Percentiles rank a stretch among this genome's conserved stretches.
Evolutionary conservation across 208 protist genomes (phyloP).

Genomic region (Histomonas meleagridis): DNA sequence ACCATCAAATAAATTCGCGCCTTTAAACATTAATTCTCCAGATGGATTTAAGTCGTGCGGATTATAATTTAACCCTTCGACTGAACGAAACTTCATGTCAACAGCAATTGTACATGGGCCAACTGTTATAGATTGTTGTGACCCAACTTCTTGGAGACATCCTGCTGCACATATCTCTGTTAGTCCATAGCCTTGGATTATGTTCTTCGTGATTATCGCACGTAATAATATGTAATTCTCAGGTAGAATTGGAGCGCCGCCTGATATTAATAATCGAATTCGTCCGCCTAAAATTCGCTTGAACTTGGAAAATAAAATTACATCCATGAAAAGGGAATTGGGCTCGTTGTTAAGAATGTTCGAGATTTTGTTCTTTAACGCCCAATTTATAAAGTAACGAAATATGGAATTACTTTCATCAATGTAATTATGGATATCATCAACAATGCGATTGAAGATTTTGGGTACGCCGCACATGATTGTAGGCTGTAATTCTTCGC

Average conservation of each 20-base stretch:
- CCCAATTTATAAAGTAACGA: neutral
- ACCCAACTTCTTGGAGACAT: neutral
- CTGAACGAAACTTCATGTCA: neutral
- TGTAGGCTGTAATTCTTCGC: constrained; percentile 56
- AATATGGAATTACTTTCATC: neutral
- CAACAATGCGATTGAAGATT: constrained; percentile 57
- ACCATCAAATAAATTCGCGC: neutral
- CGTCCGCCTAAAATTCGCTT: constrained; percentile 47
- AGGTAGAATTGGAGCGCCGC: constrained; percentile 58
- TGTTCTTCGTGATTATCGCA: constrained; percentile 41
- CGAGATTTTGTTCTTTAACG: neutral
- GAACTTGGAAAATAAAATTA: neutral
- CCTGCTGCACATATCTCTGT: constrained; percentile 47
- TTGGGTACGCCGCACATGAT: constrained; percentile 58
- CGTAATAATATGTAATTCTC: constrained; percentile 58
- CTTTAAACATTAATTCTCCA: neutral
- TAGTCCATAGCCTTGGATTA: constrained; percentile 49
- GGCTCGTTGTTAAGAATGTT: neutral
- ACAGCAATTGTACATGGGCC: neutral
- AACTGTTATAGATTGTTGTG: neutral
- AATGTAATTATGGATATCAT: neutral
- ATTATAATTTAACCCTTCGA: constrained; percentile 4
- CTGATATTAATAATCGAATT: constrained; percentile 57
- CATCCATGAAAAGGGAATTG: neutral
- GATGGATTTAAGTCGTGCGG: neutral